phyloP scores from a whole-genome alignment of 2,329 filamentous ascomycete genomes.

The Ophiostoma angusticollis region DNA sequence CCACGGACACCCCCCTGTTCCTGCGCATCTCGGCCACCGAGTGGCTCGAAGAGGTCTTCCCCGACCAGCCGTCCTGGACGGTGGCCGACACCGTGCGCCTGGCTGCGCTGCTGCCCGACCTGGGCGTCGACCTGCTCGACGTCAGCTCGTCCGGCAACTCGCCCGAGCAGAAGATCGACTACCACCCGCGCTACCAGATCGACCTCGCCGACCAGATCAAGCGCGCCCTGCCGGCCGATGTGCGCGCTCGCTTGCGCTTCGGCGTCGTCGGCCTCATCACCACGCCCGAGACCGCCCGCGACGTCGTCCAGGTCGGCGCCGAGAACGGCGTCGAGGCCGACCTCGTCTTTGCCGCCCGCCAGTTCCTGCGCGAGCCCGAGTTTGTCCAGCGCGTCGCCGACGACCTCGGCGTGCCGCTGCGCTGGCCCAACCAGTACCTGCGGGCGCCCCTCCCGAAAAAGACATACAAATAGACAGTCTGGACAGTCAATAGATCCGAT shows the following conservation, averaged over 20 bases:
- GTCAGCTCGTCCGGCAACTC: conserved; percentile 66
- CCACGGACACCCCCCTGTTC: conserved; percentile 41
- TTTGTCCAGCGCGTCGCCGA: conserved; percentile 63
- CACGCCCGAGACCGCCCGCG: conserved; percentile 53
- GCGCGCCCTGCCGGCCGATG: conserved; percentile 41
- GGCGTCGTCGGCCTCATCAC: conserved; percentile 65
- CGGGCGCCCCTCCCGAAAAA: conserved; percentile 19
- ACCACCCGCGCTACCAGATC: conserved; percentile 58
- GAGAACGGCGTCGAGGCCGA: conserved; percentile 47
- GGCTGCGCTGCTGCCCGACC: conserved; percentile 54
- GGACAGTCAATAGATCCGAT: background rate
- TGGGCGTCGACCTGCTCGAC: conserved; percentile 73
- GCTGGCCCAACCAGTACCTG: conserved; percentile 57
- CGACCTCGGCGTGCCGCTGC: conserved; percentile 55
- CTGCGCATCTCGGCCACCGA: conserved; percentile 50
- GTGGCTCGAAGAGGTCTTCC: conserved; percentile 38
- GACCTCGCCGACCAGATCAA: conserved; percentile 62
- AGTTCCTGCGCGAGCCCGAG: conserved; percentile 72
- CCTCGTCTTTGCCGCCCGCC: conserved; percentile 58
- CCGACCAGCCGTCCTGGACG: conserved; percentile 46
- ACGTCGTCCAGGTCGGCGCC: conserved; percentile 36
- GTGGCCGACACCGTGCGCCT: conserved; percentile 54
- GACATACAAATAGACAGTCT: background rate
- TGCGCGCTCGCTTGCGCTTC: conserved; percentile 46
- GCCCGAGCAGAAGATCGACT: conserved; percentile 44